Base-by-base conservation (phyloP, 2,329 filamentous ascomycete species). In the Dothideomycetidae sp. region DNA sequence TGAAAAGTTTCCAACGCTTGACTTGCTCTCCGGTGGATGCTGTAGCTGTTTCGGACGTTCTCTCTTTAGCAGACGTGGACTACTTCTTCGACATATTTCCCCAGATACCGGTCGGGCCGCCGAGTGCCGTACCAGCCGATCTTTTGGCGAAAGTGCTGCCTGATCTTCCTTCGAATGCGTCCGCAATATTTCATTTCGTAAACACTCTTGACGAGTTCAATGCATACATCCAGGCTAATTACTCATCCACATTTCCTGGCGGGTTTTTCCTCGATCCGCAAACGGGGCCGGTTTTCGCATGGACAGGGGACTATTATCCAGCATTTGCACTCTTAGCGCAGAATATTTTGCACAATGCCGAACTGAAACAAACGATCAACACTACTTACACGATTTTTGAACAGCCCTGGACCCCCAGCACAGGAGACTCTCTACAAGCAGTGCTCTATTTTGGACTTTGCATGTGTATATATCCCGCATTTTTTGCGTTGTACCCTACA, bases 401-500 rank as follows among this genome's bases (percentile, higher is more conserved):
- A 44, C 69, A 74, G 0, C 81, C 82, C 0, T 86, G 77, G 60
- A 63, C 70, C 16, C 73, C 81, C 0, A 65, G 66, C 13, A 73
- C 75, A 5, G 82, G 82, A 13, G 67, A 86, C 35, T 76, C 78
- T 1, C 60, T 93, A 15, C 82, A 92, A 53, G 66, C 93, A 12
- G 73, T 88, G 29, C 66, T 82, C 5, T 93, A 93, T 57, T 80
- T 90, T 53, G 75, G 79, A 10, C 67, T 94, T 5, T 81, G 78
- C 1, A 75, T 92, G 58, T 68, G 73, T 5, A 75, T 77, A 1
- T 90, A 80, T 49, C 84, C 86, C 1, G 83, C 79, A 10, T 86
- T 94, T 63, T 92, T 93, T 49, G 73, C 81, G 0, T 63, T 94
- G 3, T 94, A 94, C 51, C 82, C 84, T 0, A 93, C 83, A n/a